Evolutionary conservation across 768 basidiomycete genomes (phyloP).

Genomic region (Suillus fuscotomentosus): DNA sequence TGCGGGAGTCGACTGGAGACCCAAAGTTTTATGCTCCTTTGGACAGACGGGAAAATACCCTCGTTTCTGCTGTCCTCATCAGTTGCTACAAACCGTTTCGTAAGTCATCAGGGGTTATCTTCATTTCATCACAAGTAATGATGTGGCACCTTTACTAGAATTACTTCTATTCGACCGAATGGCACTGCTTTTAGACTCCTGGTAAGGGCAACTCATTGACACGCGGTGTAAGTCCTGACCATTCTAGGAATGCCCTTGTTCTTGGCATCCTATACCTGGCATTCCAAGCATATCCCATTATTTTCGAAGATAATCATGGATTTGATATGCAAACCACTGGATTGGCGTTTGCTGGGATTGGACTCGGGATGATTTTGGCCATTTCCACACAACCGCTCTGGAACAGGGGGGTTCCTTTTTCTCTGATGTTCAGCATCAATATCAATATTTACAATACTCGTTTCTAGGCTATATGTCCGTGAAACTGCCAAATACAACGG

Average conservation of each 20-base stretch:
- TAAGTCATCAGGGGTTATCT: conserved; percentile 32
- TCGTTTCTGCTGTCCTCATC: conserved; percentile 47
- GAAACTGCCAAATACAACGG: conserved; percentile 40
- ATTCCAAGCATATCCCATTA: conserved; percentile 58
- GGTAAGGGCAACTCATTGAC: conserved; percentile 40
- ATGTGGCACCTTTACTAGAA: conserved; percentile 35
- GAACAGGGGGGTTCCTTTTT: conserved; percentile 32
- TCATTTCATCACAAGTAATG: not conserved
- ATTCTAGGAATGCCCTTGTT: conserved; percentile 35
- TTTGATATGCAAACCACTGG: conserved; percentile 54
- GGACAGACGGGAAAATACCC: conserved; percentile 46
- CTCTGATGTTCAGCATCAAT: not conserved
- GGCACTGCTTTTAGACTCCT: conserved; percentile 68
- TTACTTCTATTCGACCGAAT: conserved; percentile 68
- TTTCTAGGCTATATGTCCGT: conserved; percentile 35
- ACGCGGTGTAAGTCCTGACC: not conserved
- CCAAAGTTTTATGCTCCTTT: conserved; percentile 54
- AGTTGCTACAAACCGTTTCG: conserved; percentile 75
- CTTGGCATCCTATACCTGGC: conserved; percentile 48
- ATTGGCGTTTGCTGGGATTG: conserved; percentile 51
- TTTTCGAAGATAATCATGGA: conserved; percentile 45
- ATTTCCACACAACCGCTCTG: conserved; percentile 42
- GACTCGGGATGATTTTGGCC: conserved; percentile 42
- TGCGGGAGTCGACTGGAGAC: conserved; percentile 58
- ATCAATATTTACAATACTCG: not conserved